Evolutionary conservation across 495 filamentous ascomycete species (phyloP).

Genomic region (Aspergillus haitiensis): DNA sequence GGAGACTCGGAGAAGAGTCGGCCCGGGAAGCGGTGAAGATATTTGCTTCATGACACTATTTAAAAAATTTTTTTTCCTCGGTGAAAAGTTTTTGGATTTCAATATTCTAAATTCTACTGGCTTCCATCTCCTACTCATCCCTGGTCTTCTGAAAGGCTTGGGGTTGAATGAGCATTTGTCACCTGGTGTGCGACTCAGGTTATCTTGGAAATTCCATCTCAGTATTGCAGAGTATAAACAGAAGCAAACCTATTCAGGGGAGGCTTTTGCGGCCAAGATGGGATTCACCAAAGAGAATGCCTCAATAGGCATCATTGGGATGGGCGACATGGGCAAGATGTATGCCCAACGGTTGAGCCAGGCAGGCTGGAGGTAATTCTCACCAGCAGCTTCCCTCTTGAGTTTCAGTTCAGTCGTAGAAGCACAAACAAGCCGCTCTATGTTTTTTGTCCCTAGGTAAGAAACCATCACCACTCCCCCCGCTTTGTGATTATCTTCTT

Average conservation of each 20-base stretch:
- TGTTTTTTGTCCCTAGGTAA: constrained; percentile 33
- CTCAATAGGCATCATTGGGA: constrained; percentile 89
- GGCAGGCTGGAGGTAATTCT: constrained; percentile 90
- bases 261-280: constrained; percentile 31
- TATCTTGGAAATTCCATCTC: background rate
- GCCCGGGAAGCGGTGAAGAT: constrained; percentile 37
- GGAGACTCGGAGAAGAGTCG: constrained; percentile 26
- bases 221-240: background rate
- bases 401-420: constrained; percentile 18
- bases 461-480: constrained; percentile 21
- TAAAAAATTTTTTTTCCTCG: constrained; percentile 35
- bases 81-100: constrained; percentile 6
- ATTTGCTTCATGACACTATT: constrained; percentile 29
- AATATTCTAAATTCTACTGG: background rate
- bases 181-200: background rate
- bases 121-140: too few relatives aligned
- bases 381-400: background rate
- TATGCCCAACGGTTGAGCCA: constrained; percentile 83
- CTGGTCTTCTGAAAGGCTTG: too few relatives aligned
- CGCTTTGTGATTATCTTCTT: constrained; percentile 15
- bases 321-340: constrained; percentile 99
- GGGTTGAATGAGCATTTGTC: background rate
- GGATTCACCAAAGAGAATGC: constrained; percentile 59
- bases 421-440: constrained; percentile 9
- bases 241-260: background rate